Conservation (phyloP, 768 basidiomycete species). For the Suillus luteus region DNA sequence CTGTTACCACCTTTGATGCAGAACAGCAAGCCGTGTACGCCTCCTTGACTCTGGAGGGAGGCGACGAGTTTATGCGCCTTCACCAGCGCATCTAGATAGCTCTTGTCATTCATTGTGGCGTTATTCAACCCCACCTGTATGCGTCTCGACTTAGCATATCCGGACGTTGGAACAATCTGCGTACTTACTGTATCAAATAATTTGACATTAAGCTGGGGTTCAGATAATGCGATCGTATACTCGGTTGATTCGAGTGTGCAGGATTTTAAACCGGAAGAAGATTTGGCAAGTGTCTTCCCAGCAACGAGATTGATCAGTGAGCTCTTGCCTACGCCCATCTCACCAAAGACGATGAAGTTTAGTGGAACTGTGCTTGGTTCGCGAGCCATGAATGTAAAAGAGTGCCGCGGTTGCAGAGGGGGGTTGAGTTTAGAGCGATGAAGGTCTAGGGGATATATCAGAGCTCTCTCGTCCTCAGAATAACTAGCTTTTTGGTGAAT, state of each 20-base stretch:
- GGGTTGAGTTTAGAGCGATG: not conserved
- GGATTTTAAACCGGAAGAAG: slow-evolving; percentile 4
- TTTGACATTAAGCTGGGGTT: not conserved
- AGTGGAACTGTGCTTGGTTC: not conserved
- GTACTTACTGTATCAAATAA: slow-evolving; percentile 1
- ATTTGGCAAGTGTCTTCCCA: not conserved
- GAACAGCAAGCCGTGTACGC: slow-evolving; percentile 43
- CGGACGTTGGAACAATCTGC: not conserved
- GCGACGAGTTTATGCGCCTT: slow-evolving; percentile 36
- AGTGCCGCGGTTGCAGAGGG: not conserved
- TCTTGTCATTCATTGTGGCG: slow-evolving; percentile 23
- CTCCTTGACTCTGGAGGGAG: slow-evolving; percentile 32
- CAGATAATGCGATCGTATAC: not conserved
- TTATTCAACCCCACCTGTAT: slow-evolving; percentile 29
- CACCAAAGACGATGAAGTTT: slow-evolving; percentile 14
- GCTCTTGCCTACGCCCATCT: slow-evolving; percentile 16
- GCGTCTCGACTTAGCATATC: not conserved
- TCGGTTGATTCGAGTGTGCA: slow-evolving; percentile 12
- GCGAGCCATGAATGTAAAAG: not conserved
- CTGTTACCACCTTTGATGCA: slow-evolving; percentile 31
- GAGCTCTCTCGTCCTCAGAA: not conserved
- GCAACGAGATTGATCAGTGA: slow-evolving; percentile 16
- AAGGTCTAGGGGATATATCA: not conserved
- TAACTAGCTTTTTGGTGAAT: not conserved
- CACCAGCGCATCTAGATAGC: slow-evolving; percentile 29